Conservation (phyloP, 2,329 filamentous ascomycete species). For the Diaporthe sp. region DNA sequence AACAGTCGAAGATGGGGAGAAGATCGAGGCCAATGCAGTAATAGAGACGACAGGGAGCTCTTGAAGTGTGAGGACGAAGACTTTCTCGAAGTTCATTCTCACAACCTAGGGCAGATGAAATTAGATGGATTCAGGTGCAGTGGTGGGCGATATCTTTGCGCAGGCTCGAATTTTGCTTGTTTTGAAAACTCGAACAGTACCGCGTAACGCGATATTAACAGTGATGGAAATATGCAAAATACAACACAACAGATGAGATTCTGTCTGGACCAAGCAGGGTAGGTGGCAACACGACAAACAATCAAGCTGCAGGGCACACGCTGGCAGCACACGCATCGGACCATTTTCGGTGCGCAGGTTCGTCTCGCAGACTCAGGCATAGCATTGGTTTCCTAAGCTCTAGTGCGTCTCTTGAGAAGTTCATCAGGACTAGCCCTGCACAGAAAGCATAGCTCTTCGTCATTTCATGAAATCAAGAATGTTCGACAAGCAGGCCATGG, state of each 20-base stretch:
- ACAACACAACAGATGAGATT: background rate
- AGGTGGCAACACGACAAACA: background rate
- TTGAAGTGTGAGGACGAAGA: background rate
- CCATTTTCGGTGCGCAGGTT: background rate
- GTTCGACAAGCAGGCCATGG: background rate
- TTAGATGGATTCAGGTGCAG: background rate
- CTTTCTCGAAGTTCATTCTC: background rate
- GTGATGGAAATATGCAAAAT: background rate
- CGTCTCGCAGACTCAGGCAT: background rate
- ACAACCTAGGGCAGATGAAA: background rate
- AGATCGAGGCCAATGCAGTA: background rate
- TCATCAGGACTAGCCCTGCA: background rate
- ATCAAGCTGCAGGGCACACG: background rate
- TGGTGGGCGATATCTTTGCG: background rate
- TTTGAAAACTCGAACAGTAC: background rate
- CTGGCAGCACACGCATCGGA: background rate
- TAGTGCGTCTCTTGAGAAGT: background rate
- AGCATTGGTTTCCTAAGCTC: background rate
- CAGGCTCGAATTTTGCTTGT: background rate
- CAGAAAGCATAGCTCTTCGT: background rate
- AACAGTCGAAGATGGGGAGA: background rate
- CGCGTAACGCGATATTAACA: background rate
- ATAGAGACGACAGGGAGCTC: no score
- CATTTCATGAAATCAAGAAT: background rate
- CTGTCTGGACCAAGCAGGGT: background rate